Percentiles rank a stretch among this genome's conserved stretches.
Evolutionary conservation across 495 filamentous ascomycete genomes (phyloP).

Genomic region (Cercophora samala): DNA sequence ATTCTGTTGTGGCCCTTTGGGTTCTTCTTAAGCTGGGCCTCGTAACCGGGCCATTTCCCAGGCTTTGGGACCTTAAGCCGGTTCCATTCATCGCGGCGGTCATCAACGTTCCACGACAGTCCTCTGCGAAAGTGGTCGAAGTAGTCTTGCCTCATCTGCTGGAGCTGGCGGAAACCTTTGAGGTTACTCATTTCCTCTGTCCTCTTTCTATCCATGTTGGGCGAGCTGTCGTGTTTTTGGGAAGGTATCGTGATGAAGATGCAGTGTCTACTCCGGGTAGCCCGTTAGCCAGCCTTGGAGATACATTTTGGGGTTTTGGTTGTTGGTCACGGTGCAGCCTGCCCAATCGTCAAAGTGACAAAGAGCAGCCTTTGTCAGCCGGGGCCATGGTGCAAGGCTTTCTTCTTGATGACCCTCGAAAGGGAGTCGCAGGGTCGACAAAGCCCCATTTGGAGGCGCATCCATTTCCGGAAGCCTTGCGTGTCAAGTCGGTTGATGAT

Average conservation of each 20-base stretch:
- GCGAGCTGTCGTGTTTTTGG: background rate
- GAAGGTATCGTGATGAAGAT: background rate
- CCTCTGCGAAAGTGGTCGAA: constrained; percentile 1
- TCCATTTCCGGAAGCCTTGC: background rate
- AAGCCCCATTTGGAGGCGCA: background rate
- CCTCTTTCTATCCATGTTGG: background rate
- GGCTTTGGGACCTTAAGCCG: background rate
- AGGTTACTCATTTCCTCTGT: background rate
- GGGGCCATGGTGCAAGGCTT: background rate
- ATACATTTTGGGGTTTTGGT: background rate
- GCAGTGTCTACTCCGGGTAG: background rate
- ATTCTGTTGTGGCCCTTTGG: background rate
- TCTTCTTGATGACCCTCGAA: background rate
- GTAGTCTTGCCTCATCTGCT: background rate
- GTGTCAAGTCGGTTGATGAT: background rate
- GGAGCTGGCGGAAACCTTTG: background rate
- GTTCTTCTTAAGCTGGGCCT: too few species aligned
- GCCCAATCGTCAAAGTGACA: background rate
- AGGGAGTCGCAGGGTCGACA: background rate
- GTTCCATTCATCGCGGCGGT: background rate
- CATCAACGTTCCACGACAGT: background rate
- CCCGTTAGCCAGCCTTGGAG: background rate
- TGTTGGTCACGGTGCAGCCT: background rate
- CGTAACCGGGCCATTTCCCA: background rate
- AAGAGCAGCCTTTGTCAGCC: background rate